Percentiles rank a stretch among this genome's conserved stretches.
phyloP scores from a whole-genome alignment of 352 stramenopile genomes.

The Globisporangium carolinianum region DNA sequence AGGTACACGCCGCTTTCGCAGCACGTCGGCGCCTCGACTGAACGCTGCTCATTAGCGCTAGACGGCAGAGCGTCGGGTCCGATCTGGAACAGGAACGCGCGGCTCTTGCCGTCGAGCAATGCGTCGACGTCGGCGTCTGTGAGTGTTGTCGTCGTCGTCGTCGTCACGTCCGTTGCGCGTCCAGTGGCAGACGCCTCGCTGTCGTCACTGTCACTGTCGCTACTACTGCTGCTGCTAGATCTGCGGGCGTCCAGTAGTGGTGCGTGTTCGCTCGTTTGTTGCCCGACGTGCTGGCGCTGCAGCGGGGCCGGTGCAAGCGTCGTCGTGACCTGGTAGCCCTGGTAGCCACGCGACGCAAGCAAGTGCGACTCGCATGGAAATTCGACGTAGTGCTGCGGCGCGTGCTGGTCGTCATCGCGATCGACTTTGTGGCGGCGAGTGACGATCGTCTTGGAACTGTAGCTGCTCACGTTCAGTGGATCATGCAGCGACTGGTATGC shows the following conservation, averaged over 20 bases:
- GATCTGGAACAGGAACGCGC: constrained; percentile 18
- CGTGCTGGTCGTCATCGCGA: too few species aligned
- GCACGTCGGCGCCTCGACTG: background rate
- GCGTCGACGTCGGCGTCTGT: constrained; percentile 13
- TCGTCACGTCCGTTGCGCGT: background rate
- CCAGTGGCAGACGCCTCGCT: too few species aligned
- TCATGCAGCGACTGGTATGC: background rate
- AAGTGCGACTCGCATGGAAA: constrained; percentile 5
- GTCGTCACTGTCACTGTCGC: background rate
- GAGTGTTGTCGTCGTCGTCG: background rate
- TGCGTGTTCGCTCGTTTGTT: background rate
- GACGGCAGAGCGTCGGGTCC: constrained; percentile 1
- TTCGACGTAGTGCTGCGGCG: constrained; percentile 5
- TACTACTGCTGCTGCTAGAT: background rate
- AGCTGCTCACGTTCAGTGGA: background rate
- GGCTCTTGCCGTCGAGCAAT: constrained; percentile 12
- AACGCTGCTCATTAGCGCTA: too few species aligned
- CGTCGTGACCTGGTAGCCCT: constrained; percentile 8
- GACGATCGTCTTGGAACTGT: background rate
- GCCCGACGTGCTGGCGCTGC: background rate
- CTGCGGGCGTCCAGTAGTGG: too few species aligned
- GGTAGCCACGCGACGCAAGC: background rate
- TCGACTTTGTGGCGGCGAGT: too few species aligned
- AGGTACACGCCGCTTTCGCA: constrained; percentile 22
- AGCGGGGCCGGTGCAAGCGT: constrained; percentile 2